These are phyloP conservation scores for Plasmodium chabaudi DNA, from an alignment of 169 alveolate genomes.

Conservation along the genomic window DNA sequence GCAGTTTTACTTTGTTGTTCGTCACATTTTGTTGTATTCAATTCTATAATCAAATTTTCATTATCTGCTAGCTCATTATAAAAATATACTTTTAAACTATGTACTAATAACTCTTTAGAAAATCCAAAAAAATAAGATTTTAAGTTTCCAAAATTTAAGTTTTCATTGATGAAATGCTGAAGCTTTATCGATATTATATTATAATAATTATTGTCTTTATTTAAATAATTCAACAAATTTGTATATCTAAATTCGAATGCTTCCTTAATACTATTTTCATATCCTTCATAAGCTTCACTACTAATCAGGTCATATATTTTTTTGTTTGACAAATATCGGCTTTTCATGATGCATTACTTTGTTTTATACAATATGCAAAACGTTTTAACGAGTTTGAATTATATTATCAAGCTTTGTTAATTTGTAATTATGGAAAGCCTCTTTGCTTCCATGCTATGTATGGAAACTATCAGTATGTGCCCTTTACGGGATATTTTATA, in stretches of 20 bases:
- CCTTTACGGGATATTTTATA: too few species aligned
- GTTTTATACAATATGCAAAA: too few species aligned
- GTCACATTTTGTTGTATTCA: too few species aligned
- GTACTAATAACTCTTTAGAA: conserved; percentile 60
- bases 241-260: conserved; percentile 21
- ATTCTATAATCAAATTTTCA: too few species aligned
- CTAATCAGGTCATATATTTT: conserved; percentile 41
- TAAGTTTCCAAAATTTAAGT: conserved; percentile 25
- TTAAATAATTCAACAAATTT: conserved; percentile 25
- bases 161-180: conserved; percentile 44
- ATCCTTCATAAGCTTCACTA: conserved; percentile 9
- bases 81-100: conserved; percentile 41
- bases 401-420: too few species aligned
- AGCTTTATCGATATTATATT: conserved; percentile 32
- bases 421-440: too few species aligned
- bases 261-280: conserved; percentile 13
- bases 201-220: background rate
- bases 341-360: background rate
- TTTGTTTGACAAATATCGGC: conserved; percentile 28
- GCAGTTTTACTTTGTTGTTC: too few species aligned
- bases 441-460: too few species aligned
- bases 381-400: too few species aligned
- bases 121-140: conserved; percentile 66
- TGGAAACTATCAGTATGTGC: too few species aligned
- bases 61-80: background rate